Evolutionary conservation across 805 yeast species (phyloP), one percentile per base, ranked within the genome.

Genomic region (Geotrichum ghanense): DNA sequence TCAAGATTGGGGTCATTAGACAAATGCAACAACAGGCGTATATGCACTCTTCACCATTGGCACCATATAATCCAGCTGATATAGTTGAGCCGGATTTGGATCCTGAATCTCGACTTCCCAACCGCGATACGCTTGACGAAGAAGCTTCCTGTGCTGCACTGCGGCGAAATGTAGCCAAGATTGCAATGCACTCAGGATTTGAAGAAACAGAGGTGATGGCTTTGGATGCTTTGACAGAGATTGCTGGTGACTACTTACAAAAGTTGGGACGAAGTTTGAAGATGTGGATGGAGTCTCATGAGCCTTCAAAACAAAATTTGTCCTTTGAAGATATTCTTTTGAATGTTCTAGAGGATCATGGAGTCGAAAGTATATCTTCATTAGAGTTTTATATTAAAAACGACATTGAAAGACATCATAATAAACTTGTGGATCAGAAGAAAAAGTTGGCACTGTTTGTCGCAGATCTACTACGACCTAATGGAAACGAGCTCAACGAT

Each of bases 121-220:
- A 82, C 22, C 86, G 82, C 52, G 92, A 87, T 37, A 62, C 69
- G 9, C 68, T 71, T 57, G 73, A 73, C 48, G 71, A 70, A n/a
- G 76, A 73, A 2, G 70, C 87, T 12, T 82, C 88, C 7, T 76
- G 73, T 55, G 70, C 78, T 1, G 77, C 84, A 0, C 65, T 92
- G 67, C 72, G 77, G 52, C 78, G 83, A 54, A 75, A 81, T 37
- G 76, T 85, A 0, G 75, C 89, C 17, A 86, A 87, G 51, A 67
- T 92, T 17, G 78, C 85, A 1, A 90, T 92, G 97, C 81, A 86
- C 37, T 79, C 82, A 40, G 98, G 98, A 0, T 92, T 85, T 67
- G 97, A 92, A 65, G 69, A 83, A 0, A 75, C 94, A 0, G 86
- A 85, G 53, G 77, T 82, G 10, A 68, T 72, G 43, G 96, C 97